Conservation (phyloP, 2,329 filamentous ascomycete species). For the Thermothelomyces thermophilus region DNA sequence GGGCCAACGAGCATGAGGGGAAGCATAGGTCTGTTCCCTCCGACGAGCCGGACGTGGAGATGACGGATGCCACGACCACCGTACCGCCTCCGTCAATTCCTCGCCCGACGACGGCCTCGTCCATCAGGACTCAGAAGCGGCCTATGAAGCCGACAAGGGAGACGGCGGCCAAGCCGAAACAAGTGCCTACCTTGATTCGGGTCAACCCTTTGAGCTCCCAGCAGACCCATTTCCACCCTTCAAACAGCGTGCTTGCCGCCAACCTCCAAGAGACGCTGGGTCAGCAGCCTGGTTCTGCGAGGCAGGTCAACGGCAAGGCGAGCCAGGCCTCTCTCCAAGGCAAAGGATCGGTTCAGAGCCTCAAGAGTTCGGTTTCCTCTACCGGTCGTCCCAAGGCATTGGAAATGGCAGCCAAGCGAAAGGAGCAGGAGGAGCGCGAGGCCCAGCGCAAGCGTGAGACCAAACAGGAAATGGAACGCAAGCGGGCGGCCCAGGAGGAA, state of each 20-base stretch:
- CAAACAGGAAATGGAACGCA: conserved; percentile 74
- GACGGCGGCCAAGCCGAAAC: conserved; percentile 50
- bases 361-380: conserved; percentile 60
- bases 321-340: conserved; percentile 60
- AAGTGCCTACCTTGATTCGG: conserved; percentile 64
- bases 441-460: conserved; percentile 71
- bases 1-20: conserved; percentile 27
- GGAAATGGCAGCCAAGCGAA: conserved; percentile 71
- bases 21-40: conserved; percentile 29
- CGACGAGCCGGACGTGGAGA: conserved; percentile 46
- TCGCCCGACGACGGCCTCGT: conserved; percentile 44
- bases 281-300: conserved; percentile 30
- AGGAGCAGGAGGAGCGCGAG: conserved; percentile 77
- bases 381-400: conserved; percentile 63
- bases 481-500: conserved; percentile 62
- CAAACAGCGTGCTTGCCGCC: conserved; percentile 51
- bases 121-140: conserved; percentile 46
- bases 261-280: conserved; percentile 50
- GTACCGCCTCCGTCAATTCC: conserved; percentile 58
- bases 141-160: conserved; percentile 59
- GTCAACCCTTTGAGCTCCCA: conserved; percentile 60
- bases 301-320: conserved; percentile 53
- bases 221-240: conserved; percentile 52
- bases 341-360: conserved; percentile 49
- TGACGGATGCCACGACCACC: conserved; percentile 46